A percentile compares a stretch with the other conserved stretches of the same genome.
These are phyloP conservation scores for Boletus barrowsii DNA, from an alignment of 768 basidiomycete species.

Conservation along the genomic window DNA sequence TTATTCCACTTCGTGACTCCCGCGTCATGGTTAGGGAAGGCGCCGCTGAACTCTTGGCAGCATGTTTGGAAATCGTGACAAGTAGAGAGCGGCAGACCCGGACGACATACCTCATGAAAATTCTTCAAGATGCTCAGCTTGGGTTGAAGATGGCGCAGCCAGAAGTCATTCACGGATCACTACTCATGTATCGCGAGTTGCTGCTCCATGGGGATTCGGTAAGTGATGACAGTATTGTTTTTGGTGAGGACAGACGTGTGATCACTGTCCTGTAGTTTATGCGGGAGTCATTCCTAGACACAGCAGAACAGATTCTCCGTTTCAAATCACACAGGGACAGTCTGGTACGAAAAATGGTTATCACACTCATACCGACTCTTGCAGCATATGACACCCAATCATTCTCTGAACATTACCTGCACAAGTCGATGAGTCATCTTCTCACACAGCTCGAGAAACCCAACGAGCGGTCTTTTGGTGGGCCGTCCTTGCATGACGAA, in stretches of 20 bases:
- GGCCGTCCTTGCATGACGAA: slow-evolving; percentile 11
- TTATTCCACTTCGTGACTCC: slow-evolving; percentile 84
- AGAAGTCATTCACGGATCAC: slow-evolving; percentile 89
- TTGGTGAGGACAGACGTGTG: background rate
- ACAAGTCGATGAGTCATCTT: slow-evolving; percentile 92
- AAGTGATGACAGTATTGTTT: slow-evolving; percentile 25
- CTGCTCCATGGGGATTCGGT: slow-evolving; percentile 94
- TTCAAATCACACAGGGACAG: slow-evolving; percentile 87
- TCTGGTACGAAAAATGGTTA: slow-evolving; percentile 90
- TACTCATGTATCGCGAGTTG: slow-evolving; percentile 89
- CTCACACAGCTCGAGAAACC: slow-evolving; percentile 86
- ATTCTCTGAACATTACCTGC: slow-evolving; percentile 87
- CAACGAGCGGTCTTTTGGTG: slow-evolving; percentile 84
- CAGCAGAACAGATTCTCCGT: slow-evolving; percentile 85
- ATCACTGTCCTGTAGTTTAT: slow-evolving; percentile 59
- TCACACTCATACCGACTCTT: slow-evolving; percentile 91
- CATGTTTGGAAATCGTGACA: slow-evolving; percentile 85
- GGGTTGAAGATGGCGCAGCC: slow-evolving; percentile 77
- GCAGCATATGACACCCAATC: slow-evolving; percentile 93
- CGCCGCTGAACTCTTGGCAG: slow-evolving; percentile 89
- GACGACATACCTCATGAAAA: slow-evolving; percentile 68
- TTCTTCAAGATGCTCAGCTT: slow-evolving; percentile 84
- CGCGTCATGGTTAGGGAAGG: slow-evolving; percentile 90
- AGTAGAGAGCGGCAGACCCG: slow-evolving; percentile 65
- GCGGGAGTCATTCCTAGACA: slow-evolving; percentile 81